These are phyloP conservation scores for Candida sp. DNA, from an alignment of 1,139 yeast species.

Conservation along the genomic window DNA sequence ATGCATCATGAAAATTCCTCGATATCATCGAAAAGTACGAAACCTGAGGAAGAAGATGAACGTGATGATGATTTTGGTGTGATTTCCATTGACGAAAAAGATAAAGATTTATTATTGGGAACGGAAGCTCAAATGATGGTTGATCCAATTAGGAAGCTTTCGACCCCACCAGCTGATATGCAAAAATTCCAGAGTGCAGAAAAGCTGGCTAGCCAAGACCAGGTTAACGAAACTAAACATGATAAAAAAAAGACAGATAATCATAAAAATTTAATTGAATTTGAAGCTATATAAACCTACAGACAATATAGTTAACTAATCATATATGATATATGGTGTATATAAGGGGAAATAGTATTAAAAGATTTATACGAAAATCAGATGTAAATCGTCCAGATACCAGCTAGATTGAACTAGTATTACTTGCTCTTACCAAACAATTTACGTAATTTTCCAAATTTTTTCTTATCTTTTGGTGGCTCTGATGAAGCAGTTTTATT, in stretches of 20 bases:
- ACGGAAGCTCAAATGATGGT: conserved; percentile 41
- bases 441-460: conserved; percentile 56
- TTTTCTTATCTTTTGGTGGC: conserved; percentile 34
- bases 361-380: background rate
- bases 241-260: conserved; percentile 5
- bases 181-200: conserved; percentile 13
- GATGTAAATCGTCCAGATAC: background rate
- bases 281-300: conserved; percentile 15
- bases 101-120: conserved; percentile 44
- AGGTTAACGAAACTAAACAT: conserved; percentile 3
- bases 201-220: conserved; percentile 4
- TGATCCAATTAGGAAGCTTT: conserved; percentile 14
- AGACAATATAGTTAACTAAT: conserved; percentile 4
- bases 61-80: conserved; percentile 46
- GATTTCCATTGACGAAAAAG: conserved; percentile 44
- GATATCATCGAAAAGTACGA: conserved; percentile 23
- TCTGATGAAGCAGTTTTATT: background rate
- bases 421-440: conserved; percentile 41
- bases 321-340: background rate
- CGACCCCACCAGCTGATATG: conserved; percentile 7
- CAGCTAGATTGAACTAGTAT: background rate
- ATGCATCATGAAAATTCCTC: conserved; percentile 14
- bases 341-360: background rate
- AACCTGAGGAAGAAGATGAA: conserved; percentile 42
- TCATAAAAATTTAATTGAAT: conserved; percentile 21